These are phyloP conservation scores for Forsythia viridissima DNA, from an alignment of 257 asterid genomes.

Conservation along the genomic window DNA sequence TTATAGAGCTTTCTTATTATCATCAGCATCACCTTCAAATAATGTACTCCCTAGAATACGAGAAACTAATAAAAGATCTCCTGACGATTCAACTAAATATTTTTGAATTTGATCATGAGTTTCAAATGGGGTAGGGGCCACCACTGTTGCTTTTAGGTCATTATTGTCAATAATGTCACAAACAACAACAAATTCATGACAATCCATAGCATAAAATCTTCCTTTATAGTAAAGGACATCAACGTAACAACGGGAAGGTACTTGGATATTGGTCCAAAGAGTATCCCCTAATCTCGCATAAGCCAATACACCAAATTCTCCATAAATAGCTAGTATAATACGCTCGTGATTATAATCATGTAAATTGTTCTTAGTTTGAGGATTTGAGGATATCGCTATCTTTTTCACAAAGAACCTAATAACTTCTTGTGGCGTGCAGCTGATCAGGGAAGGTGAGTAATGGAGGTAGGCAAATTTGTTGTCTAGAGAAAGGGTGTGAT, in stretches of 20 bases:
- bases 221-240: background rate
- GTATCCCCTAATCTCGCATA: background rate
- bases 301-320: background rate
- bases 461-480: background rate
- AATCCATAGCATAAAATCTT: background rate
- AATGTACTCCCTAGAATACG: background rate
- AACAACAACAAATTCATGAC: background rate
- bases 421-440: background rate
- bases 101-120: background rate
- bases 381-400: background rate
- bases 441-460: background rate
- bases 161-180: background rate
- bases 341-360: background rate
- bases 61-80: background rate
- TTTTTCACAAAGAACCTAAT: background rate
- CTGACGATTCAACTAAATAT: background rate
- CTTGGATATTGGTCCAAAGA: background rate
- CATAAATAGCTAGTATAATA: background rate
- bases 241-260: background rate
- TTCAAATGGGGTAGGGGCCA: background rate
- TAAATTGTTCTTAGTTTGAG: background rate
- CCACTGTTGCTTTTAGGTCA: background rate
- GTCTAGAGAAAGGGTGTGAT: too few relatives aligned
- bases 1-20: background rate
- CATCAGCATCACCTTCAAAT: background rate